These are phyloP conservation scores for Mycena latifolia DNA, from an alignment of 768 basidiomycete species.

Conservation along the genomic window DNA sequence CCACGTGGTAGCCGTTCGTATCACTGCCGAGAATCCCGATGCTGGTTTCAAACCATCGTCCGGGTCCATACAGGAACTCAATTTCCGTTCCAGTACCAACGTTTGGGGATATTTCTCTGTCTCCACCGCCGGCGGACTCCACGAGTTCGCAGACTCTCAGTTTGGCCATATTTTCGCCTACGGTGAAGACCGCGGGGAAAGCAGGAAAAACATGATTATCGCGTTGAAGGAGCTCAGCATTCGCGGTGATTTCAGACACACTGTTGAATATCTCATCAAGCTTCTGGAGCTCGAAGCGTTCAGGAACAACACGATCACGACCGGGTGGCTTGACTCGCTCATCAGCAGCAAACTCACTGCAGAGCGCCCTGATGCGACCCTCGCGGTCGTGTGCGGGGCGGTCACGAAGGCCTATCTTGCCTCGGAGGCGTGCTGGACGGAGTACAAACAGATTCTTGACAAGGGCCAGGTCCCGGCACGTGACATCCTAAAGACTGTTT, in stretches of 20 bases:
- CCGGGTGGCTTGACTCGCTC: constrained; percentile 97
- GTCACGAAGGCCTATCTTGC: constrained; percentile 95
- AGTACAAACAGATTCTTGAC: constrained; percentile 95
- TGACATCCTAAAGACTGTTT: constrained; percentile 96
- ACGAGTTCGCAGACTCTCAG: constrained; percentile 99
- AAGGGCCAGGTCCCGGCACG: constrained; percentile 98
- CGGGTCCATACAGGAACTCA: constrained; percentile 96
- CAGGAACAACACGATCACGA: constrained; percentile 97
- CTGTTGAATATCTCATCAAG: constrained; percentile 99
- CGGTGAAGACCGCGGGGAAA: constrained; percentile 94
- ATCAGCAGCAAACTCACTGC: constrained; percentile 98
- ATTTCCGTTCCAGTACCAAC: constrained; percentile 99
- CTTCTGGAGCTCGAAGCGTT: constrained; percentile 96
- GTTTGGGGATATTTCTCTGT: constrained; percentile 99
- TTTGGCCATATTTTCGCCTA: constrained; percentile 99
- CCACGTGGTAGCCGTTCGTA: constrained; percentile 98
- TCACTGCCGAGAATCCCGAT: constrained; percentile 99
- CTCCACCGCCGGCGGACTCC: constrained; percentile 92
- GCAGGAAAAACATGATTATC: constrained; percentile 99
- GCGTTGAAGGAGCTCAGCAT: constrained; percentile 98
- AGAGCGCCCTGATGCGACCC: constrained; percentile 91
- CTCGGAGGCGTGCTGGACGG: constrained; percentile 89
- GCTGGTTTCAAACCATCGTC: constrained; percentile 99
- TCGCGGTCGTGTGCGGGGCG: constrained; percentile 96
- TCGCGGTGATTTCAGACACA: constrained; percentile 98